These are phyloP conservation scores for Ustilago tritici DNA, from an alignment of 1,284 basidiomycete species.

Conservation along the genomic window DNA sequence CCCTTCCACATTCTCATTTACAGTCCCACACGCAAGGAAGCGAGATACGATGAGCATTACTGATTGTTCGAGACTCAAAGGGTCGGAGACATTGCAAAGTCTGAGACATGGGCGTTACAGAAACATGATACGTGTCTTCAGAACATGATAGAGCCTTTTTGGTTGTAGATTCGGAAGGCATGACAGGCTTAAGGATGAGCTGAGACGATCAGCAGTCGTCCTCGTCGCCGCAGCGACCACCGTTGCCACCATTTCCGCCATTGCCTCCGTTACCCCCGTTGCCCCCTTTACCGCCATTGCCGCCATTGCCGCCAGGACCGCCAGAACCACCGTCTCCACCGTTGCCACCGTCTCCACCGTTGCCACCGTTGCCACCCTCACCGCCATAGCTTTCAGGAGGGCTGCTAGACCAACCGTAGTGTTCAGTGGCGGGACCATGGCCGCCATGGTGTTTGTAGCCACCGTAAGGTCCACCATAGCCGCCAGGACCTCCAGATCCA, in stretches of 20 bases:
- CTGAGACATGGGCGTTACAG: conserved; percentile 6
- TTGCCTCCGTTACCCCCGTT: conserved; percentile 10
- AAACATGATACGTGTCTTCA: conserved; percentile 1
- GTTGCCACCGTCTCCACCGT: conserved; percentile 23
- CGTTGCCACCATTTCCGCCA: not conserved
- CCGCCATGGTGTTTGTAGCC: too few relatives aligned
- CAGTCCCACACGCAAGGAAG: not conserved
- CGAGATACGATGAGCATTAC: conserved; percentile 2
- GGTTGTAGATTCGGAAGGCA: not conserved
- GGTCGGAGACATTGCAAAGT: not conserved
- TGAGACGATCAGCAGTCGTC: not conserved
- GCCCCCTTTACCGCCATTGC: conserved; percentile 15
- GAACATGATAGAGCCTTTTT: not conserved
- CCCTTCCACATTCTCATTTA: not conserved
- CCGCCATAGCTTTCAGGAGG: conserved; percentile 11
- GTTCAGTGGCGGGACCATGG: too few relatives aligned
- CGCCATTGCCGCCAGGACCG: conserved; percentile 12
- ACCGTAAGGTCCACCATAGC: conserved; percentile 1
- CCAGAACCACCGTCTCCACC: conserved; percentile 17
- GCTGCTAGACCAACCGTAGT: not conserved
- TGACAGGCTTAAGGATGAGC: not conserved
- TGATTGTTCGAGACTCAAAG: not conserved
- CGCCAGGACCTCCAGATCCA: conserved; percentile 8
- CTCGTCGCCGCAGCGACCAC: not conserved
- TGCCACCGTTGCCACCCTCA: conserved; percentile 12